phyloP scores from a whole-genome alignment of 345 rosid species.

The Pistacia atlantica region DNA sequence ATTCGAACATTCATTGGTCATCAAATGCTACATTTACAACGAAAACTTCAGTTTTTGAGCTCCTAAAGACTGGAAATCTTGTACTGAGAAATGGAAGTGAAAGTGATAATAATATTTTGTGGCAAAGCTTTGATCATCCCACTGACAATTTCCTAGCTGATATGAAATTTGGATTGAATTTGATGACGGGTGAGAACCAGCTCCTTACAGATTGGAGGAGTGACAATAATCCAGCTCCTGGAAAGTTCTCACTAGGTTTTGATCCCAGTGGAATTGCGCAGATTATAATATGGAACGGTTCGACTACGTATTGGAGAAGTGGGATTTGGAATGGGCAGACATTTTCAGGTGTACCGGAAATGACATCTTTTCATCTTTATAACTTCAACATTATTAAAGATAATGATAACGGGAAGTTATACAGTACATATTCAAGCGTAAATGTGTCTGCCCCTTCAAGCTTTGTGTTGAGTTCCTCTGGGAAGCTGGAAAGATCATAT shows the following conservation, averaged over 20 bases:
- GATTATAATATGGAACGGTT: not conserved
- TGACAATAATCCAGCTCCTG: constrained; percentile 8
- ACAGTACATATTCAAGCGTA: constrained; percentile 18
- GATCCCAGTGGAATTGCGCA: not conserved
- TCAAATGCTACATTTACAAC: not conserved
- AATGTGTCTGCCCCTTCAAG: not conserved
- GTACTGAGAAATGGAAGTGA: not conserved
- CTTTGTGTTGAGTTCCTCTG: constrained; percentile 20
- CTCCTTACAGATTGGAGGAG: constrained; percentile 8
- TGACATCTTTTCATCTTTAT: constrained; percentile 16
- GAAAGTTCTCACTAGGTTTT: not conserved
- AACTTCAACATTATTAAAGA: not conserved
- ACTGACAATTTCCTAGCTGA: not conserved
- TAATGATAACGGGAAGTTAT: constrained; percentile 6
- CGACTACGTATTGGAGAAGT: not conserved
- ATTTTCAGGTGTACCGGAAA: constrained; percentile 14
- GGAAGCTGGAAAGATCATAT: constrained; percentile 5
- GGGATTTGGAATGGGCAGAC: constrained; percentile 9
- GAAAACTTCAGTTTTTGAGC: not conserved
- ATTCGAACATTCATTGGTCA: not conserved
- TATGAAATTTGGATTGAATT: not conserved
- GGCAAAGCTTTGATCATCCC: constrained; percentile 1
- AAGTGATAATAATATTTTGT: not conserved
- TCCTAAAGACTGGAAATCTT: not conserved
- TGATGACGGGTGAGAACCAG: not conserved